Conservation (phyloP, 805 yeast genomes). For the Alloascoidea africana region DNA sequence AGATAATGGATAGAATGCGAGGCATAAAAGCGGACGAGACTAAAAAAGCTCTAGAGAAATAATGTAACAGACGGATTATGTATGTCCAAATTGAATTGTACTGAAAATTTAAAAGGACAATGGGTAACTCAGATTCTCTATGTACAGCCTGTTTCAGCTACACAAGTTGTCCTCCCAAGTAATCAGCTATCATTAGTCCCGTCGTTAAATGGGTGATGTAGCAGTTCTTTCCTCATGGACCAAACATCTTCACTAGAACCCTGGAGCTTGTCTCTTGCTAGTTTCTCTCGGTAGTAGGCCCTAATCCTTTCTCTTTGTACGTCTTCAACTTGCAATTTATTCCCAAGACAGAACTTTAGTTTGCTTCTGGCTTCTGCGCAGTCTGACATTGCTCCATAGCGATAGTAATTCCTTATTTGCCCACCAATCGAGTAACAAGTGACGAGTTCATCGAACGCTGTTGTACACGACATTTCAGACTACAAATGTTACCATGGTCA, state of each 20-base stretch:
- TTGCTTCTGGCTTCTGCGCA: conserved; percentile 61
- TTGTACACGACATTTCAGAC: conserved; percentile 53
- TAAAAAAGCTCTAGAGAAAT: too few species aligned
- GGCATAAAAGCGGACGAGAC: too few species aligned
- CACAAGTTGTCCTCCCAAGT: too few species aligned
- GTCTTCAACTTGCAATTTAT: conserved; percentile 40
- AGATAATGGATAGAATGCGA: too few species aligned
- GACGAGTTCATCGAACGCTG: conserved; percentile 77
- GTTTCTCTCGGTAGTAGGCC: conserved; percentile 50
- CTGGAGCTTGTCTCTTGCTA: conserved; percentile 40
- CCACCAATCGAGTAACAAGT: conserved; percentile 88
- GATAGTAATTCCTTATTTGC: conserved; percentile 67
- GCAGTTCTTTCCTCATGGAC: conserved; percentile 29
- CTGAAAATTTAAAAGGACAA: too few species aligned
- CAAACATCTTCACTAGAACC: conserved; percentile 85
- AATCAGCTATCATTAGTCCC: too few species aligned
- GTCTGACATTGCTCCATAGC: conserved; percentile 64
- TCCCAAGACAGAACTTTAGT: conserved; percentile 64
- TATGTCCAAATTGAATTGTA: too few species aligned
- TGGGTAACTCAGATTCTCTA: too few species aligned
- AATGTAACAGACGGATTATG: too few species aligned
- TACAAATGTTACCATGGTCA: conserved; percentile 4
- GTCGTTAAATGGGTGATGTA: conserved; percentile 25
- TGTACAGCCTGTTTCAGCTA: too few species aligned
- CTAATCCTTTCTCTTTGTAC: conserved; percentile 37